Evolutionary conservation across 2,329 filamentous ascomycete species (phyloP).

Genomic region (Magnaporthales sp.): DNA sequence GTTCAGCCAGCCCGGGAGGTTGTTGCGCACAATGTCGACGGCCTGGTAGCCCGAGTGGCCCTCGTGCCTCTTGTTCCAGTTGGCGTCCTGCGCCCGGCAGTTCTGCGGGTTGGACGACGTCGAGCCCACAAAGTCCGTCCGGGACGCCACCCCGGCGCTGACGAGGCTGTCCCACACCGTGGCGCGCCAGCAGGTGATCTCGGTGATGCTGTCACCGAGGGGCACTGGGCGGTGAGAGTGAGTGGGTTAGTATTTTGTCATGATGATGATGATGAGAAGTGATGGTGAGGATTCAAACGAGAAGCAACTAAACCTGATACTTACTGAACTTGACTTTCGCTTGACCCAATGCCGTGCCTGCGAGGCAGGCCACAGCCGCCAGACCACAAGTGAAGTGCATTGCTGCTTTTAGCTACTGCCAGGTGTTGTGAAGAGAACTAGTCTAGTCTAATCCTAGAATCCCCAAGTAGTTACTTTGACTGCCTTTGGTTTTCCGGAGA

Average conservation of each 20-base stretch:
- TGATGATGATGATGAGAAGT: background rate
- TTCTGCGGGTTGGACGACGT: slow-evolving; percentile 26
- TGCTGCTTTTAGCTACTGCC: background rate
- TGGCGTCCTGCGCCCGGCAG: slow-evolving; percentile 22
- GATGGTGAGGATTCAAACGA: background rate
- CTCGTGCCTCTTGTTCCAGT: slow-evolving; percentile 31
- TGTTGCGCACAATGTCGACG: slow-evolving; percentile 31
- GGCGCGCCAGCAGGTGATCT: slow-evolving; percentile 35
- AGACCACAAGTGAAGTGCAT: background rate
- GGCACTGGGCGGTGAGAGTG: slow-evolving; percentile 20
- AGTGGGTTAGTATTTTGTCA: background rate
- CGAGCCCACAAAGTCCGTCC: slow-evolving; percentile 32
- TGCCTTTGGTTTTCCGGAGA: background rate
- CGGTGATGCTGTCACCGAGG: slow-evolving; percentile 35
- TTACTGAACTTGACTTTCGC: slow-evolving; percentile 6
- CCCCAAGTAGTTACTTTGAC: background rate
- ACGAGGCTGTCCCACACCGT: slow-evolving; percentile 30
- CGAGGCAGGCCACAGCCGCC: background rate
- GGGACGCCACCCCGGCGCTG: slow-evolving; percentile 21
- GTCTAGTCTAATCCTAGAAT: background rate
- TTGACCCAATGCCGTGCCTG: background rate
- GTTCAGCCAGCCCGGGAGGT: slow-evolving; percentile 28
- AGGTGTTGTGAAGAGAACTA: background rate
- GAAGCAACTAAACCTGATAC: background rate
- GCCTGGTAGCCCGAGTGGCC: slow-evolving; percentile 34